Percentiles rank a stretch among this genome's conserved stretches.
Conservation (phyloP, 2,329 filamentous ascomycete genomes). For the Cladosporium halotolerans region DNA sequence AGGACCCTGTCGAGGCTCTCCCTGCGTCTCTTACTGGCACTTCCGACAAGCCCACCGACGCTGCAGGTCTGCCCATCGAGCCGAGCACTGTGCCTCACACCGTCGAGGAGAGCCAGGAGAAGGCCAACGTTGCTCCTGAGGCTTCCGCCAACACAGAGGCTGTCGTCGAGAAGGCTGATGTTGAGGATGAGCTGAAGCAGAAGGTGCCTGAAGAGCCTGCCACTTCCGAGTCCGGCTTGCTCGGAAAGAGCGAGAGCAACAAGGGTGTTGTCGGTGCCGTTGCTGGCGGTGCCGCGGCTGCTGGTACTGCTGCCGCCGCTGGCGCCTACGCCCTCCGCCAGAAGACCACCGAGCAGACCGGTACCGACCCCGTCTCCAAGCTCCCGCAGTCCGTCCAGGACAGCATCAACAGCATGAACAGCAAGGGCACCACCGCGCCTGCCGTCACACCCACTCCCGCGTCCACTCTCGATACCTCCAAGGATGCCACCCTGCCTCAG, state of each 20-base stretch:
- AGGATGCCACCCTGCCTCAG: constrained; percentile 14
- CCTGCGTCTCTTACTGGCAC: constrained; percentile 40
- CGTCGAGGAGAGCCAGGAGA: constrained; percentile 65
- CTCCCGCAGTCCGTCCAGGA: constrained; percentile 35
- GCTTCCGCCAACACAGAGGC: constrained; percentile 59
- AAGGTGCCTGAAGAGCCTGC: constrained; percentile 46
- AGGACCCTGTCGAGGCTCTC: constrained; percentile 43
- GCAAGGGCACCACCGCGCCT: constrained; percentile 13
- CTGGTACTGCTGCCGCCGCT: constrained; percentile 37
- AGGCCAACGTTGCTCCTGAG: constrained; percentile 58
- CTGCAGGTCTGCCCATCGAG: constrained; percentile 2
- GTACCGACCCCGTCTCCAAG: constrained; percentile 44
- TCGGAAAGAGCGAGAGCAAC: constrained; percentile 29
- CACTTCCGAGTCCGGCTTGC: constrained; percentile 24
- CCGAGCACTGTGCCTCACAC: constrained; percentile 47
- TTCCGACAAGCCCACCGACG: constrained; percentile 24
- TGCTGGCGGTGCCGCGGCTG: constrained; percentile 41
- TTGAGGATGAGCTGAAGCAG: constrained; percentile 63
- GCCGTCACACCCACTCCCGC: constrained; percentile 22
- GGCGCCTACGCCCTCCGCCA: constrained; percentile 32
- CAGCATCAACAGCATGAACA: constrained; percentile 37
- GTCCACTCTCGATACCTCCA: constrained; percentile 12
- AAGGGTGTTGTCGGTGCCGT: constrained; percentile 35
- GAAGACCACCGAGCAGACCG: constrained; percentile 35
- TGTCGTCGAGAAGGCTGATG: constrained; percentile 36